Base-by-base conservation (phyloP, 164 flowering plant genomes). In the Echeveria elegans region DNA sequence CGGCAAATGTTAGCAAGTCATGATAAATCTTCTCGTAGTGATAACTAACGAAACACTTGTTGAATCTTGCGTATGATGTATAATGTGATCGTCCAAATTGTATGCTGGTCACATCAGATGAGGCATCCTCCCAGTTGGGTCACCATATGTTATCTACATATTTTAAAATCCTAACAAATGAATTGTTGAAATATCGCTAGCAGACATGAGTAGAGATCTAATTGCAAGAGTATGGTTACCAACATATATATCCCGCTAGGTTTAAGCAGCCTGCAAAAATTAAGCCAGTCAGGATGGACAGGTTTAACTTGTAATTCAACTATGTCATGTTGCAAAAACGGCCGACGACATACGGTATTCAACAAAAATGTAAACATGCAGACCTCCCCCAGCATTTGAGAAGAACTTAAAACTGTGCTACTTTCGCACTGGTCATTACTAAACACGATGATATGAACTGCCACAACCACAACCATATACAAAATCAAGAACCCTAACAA, bases 331-430 rank as follows among this genome's bases (percentile, higher is more conserved):
- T 26, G 19, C 18, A 12, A 15, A 52, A 52, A 9, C 6, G 28
- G 1, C n/a, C n/a, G n/a, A 9, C 12, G 58, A 12, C 9, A 21
- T 52, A 52, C 2, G 58, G 58, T 52, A 9, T 43, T 43, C 47
- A 43, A 18, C 19, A 15, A 1, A 21, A 23, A 52, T 24, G 28
- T 23, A 52, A 52, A 93, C 98, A 97, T 93, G 96, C 92, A 83
- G 70, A 93, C 97, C 86, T 90, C 98, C 60, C 86, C 96, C 73
- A 93, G 79, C 98, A 93, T 93, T 71, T 74, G 86, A 68, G 92
- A 30, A 77, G 90, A 84, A 81, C 89, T 86, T 15, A 82, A 71
- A 23, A 87, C 88, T 78, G 97, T 97, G 80, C 81, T 82, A 9
- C 76, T 79, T 66, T 96, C 97, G 74, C 98, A 93, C 98, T 93